Base-by-base conservation (phyloP, 768 basidiomycete species). In the Leccinum truebloodii region DNA sequence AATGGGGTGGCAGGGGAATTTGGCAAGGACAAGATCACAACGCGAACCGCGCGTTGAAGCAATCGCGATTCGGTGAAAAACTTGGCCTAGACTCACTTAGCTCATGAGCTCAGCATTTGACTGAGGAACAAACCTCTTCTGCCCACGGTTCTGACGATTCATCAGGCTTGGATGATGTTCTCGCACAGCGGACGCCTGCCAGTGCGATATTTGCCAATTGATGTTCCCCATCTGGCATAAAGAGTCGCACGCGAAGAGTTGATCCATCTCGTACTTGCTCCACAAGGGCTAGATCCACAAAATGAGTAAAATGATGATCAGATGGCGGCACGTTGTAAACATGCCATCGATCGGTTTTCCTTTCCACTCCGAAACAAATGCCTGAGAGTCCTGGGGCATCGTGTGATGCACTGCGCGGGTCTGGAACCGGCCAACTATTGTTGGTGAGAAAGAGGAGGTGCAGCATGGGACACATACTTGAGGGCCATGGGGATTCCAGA, bases 181-280 rank as follows among this genome's bases (percentile, higher is more conserved):
- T 87, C 44, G 91, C 80, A 70, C 87, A 86, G 51, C 90, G 85
- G 54, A 94, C 86, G 49, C 94, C 94, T 30, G 94, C 92, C 60
- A 93, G 81, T 8, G 89, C 82, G 63, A 98, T 83, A 71, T 94
- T 97, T 72, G 89, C 81, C 59, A 95, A 81, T 77, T 97, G 97
- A 71, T 99, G 97, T 59, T 91, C 86, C 12, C 88, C 90, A 49
- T 92, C 87, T 18, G 94, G 90, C 79, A 98, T 85, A 58, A 97
- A 78, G 52, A 98, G 83, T 54, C 97, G 88, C 52, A 90, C 86
- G 22, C 96, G 89, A 32, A 98, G 77, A 30, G 93, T 95, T 22
- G 92, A 89, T 53, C 95, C 96, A 71, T 98, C 95, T 54, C 91
- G 85, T 55, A 98, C 94, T 71, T 91, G 88, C 76, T 99, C 96